Evolutionary conservation across 345 rosid genomes (phyloP).

Genomic region (Diplotaxis tenuifolia): DNA sequence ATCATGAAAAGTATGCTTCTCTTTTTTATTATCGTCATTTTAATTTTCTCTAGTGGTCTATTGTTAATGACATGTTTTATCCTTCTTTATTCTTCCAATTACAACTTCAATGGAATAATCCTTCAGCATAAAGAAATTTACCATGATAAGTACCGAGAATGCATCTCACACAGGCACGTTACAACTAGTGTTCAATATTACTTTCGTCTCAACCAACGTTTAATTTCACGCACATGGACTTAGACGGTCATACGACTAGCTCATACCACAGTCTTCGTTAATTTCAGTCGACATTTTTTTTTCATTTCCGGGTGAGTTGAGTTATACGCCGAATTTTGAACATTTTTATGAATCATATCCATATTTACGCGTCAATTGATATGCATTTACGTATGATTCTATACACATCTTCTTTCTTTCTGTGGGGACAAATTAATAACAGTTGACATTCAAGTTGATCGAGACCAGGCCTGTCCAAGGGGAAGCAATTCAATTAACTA

Average conservation of each 20-base stretch:
- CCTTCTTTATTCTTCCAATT: neutral
- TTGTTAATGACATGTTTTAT: too few species aligned
- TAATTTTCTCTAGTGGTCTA: too few species aligned
- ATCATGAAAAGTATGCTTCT: neutral
- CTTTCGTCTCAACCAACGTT: neutral
- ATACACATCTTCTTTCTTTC: neutral
- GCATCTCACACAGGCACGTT: constrained; percentile 1
- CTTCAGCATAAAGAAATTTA: neutral
- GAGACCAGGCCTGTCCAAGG: constrained; percentile 14
- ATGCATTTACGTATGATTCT: neutral
- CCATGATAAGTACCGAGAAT: neutral
- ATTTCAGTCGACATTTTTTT: neutral
- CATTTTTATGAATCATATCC: neutral
- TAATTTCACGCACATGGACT: neutral
- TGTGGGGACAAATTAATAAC: constrained; percentile 4
- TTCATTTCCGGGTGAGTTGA: neutral
- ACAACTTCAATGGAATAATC: neutral
- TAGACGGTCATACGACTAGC: neutral
- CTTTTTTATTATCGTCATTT: too few species aligned
- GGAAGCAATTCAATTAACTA: neutral
- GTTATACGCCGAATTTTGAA: neutral
- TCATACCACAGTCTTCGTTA: neutral
- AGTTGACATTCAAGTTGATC: constrained; percentile 21
- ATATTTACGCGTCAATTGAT: neutral
- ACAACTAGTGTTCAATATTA: neutral